These are phyloP conservation scores for Chytridiales sp. DNA, from an alignment of 371 early-diverging fungal species.

Conservation along the genomic window DNA sequence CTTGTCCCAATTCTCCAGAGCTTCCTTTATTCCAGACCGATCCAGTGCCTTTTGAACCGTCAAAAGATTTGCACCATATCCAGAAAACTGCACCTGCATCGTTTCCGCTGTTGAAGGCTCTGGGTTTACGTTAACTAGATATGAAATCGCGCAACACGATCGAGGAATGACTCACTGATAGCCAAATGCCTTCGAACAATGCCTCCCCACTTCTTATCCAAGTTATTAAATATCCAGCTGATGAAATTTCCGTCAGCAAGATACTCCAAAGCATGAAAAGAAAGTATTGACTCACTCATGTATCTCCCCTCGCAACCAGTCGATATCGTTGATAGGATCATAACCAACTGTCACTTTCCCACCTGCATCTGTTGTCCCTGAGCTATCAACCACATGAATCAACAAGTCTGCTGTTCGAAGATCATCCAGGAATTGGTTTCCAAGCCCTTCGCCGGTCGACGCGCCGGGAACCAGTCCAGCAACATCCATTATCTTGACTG, in stretches of 20 bases:
- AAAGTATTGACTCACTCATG: constrained; percentile 53
- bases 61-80: constrained; percentile 63
- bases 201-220: constrained; percentile 64
- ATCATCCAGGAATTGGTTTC: constrained; percentile 80
- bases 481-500: constrained; percentile 75
- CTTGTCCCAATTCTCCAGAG: constrained; percentile 65
- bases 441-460: constrained; percentile 67
- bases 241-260: not conserved
- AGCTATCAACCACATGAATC: constrained; percentile 81
- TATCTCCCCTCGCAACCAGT: constrained; percentile 73
- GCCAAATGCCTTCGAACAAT: constrained; percentile 64
- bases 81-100: constrained; percentile 53
- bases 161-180: constrained; percentile 15
- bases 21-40: constrained; percentile 47
- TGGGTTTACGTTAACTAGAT: no score
- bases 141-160: not conserved
- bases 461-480: constrained; percentile 84
- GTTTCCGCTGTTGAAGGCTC: constrained; percentile 54
- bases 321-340: constrained; percentile 78
- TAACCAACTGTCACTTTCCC: constrained; percentile 78
- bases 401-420: constrained; percentile 71
- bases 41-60: constrained; percentile 61
- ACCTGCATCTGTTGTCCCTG: constrained; percentile 73
- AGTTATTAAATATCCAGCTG: constrained; percentile 67
- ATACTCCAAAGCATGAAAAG: constrained; percentile 6